Evolutionary conservation across 495 filamentous ascomycete species (phyloP).

Genomic region (Parathielavia hyrcaniae): DNA sequence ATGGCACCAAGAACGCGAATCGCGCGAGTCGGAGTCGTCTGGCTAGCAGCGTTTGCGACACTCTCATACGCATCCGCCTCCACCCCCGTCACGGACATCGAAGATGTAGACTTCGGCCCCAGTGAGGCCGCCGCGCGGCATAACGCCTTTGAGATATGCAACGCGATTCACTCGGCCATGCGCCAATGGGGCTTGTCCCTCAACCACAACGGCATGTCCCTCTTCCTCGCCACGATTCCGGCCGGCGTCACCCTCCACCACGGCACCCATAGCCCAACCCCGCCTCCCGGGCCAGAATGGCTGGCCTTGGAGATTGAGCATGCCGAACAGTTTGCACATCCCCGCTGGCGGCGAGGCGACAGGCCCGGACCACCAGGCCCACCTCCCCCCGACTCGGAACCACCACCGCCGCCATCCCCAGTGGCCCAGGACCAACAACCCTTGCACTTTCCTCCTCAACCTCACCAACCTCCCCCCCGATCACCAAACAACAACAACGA

Average conservation of each 20-base stretch:
- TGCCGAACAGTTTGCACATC: conserved; percentile 51
- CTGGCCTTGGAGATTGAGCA: conserved; percentile 67
- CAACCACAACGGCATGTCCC: conserved; percentile 63
- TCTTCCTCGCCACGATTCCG: conserved; percentile 55
- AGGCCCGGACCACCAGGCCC: background rate
- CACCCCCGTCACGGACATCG: background rate
- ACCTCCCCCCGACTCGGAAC: background rate
- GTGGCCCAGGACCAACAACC: background rate
- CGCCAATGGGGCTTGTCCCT: conserved; percentile 64
- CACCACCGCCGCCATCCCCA: background rate
- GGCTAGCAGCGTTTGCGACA: background rate
- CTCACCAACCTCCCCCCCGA: background rate
- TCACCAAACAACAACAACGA: background rate
- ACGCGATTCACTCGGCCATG: conserved; percentile 54
- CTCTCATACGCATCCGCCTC: background rate
- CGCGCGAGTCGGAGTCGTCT: background rate
- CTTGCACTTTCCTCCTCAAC: background rate
- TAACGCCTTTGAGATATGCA: conserved; percentile 60
- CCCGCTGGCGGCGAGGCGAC: background rate
- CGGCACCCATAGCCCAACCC: conserved; percentile 39
- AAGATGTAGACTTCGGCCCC: conserved; percentile 14
- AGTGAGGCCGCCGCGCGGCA: conserved; percentile 28
- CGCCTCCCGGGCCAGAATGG: conserved; percentile 54
- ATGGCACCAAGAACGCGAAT: background rate
- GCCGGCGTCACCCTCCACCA: conserved; percentile 58